Evolutionary conservation across 495 filamentous ascomycete genomes (phyloP).

Genomic region (Hypomontagnella submonticulosa): DNA sequence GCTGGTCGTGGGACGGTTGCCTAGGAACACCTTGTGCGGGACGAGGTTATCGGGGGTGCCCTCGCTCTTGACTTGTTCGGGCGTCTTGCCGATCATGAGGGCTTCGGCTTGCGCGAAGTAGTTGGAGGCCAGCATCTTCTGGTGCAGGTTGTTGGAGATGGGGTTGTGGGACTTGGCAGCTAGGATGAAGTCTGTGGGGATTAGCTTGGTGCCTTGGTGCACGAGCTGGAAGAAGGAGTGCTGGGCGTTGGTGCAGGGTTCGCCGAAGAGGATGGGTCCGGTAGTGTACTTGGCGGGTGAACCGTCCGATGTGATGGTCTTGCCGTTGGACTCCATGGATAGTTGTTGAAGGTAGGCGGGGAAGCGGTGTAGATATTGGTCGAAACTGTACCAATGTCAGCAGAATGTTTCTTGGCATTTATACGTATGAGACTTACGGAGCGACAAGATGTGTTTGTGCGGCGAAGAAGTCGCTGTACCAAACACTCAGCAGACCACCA

Average conservation of each 20-base stretch:
- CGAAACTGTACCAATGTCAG: conserved; percentile 69
- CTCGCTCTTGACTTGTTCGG: conserved; percentile 89
- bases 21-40: conserved; percentile 98
- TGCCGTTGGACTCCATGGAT: conserved; percentile 99
- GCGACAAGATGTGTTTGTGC: conserved; percentile 97
- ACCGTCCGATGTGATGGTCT: conserved; percentile 91
- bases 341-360: conserved; percentile 98
- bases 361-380: conserved; percentile 99
- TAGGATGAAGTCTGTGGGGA: conserved; percentile 97
- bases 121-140: conserved; percentile 99
- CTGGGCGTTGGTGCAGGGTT: conserved; percentile 98
- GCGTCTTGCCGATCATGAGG: conserved; percentile 97
- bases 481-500: conserved; percentile 92
- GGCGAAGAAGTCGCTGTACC: conserved; percentile 98
- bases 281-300: conserved; percentile 97
- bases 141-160: conserved; percentile 88
- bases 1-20: conserved; percentile 95
- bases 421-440: conserved; percentile 65
- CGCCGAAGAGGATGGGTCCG: conserved; percentile 91
- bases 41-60: conserved; percentile 84
- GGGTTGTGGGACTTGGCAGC: conserved; percentile 97
- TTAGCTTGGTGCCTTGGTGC: conserved; percentile 98
- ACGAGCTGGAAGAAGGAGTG: conserved; percentile 99
- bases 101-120: conserved; percentile 98
- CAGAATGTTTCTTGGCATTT: conserved; percentile 1